Evolutionary conservation across 1,284 basidiomycete species (phyloP).

Genomic region (Pascua sp.): DNA sequence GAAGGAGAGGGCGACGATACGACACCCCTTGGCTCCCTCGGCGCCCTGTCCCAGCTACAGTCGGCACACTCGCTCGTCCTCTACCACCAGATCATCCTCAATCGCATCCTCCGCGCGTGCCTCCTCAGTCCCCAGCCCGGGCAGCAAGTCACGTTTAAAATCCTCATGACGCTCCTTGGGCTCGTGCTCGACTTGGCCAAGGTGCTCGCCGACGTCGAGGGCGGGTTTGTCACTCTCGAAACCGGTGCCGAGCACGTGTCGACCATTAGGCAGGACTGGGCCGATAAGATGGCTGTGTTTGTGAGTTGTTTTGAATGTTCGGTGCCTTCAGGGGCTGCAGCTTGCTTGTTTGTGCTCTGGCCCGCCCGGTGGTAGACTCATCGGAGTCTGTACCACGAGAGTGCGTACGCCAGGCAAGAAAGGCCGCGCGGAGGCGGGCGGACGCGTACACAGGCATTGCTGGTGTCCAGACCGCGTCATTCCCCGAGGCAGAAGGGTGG

Average conservation of each 20-base stretch:
- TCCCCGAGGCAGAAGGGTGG: too few species aligned
- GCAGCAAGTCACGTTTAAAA: constrained; percentile 61
- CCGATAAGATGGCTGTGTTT: constrained; percentile 57
- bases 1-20: constrained; percentile 6
- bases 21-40: constrained; percentile 2
- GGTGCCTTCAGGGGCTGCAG: too few species aligned
- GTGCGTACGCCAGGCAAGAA: too few species aligned
- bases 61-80: constrained; percentile 72
- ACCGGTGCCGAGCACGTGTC: constrained; percentile 57
- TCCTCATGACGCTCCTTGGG: constrained; percentile 64
- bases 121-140: constrained; percentile 61
- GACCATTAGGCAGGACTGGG: constrained; percentile 58
- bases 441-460: too few species aligned
- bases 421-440: too few species aligned
- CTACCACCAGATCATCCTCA: constrained; percentile 66
- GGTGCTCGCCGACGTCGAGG: constrained; percentile 61
- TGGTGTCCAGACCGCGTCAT: too few species aligned
- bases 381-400: too few species aligned
- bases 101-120: constrained; percentile 72
- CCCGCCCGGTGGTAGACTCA: not conserved
- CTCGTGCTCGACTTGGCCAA: constrained; percentile 67
- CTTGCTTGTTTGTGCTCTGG: not conserved
- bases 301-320: constrained; percentile 51
- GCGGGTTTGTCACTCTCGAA: constrained; percentile 59
- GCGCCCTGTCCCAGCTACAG: constrained; percentile 29